Conservation (phyloP, 371 early-diverging fungal species). For the Apophysomyces trapeziformis region DNA sequence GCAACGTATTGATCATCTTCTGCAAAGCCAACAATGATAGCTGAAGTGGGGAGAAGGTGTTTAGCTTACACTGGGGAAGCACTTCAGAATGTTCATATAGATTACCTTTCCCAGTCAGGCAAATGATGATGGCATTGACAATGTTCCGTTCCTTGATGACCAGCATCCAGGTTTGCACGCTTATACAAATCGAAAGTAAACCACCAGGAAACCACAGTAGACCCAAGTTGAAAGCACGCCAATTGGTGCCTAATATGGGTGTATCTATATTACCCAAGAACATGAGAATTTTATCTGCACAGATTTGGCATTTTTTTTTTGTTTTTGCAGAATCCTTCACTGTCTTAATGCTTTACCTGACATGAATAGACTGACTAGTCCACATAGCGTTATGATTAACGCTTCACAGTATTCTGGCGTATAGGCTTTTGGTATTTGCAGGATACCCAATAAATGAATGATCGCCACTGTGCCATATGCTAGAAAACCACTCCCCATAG, state of each 20-base stretch:
- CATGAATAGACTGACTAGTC: conserved; percentile 27
- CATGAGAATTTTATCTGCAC: too few species aligned
- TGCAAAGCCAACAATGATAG: conserved; percentile 21
- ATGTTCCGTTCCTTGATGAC: conserved; percentile 30
- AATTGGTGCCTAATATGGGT: conserved; percentile 26
- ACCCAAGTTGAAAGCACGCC: conserved; percentile 29
- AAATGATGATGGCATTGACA: conserved; percentile 28
- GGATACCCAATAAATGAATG: conserved; percentile 40
- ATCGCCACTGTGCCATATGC: conserved; percentile 38
- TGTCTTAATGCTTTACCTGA: conserved; percentile 17
- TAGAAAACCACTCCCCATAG: conserved; percentile 49
- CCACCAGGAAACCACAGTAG: conserved; percentile 37
- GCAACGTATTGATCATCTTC: conserved; percentile 34
- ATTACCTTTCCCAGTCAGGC: conserved; percentile 31
- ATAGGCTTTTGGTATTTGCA: conserved; percentile 41
- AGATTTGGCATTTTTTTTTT: too few species aligned
- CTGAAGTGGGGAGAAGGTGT: background rate
- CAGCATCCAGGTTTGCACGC: conserved; percentile 33
- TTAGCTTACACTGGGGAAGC: background rate
- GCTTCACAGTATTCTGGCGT: conserved; percentile 54
- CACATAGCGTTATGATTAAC: conserved; percentile 44
- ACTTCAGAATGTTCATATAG: background rate
- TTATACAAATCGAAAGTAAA: conserved; percentile 25
- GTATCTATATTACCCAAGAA: conserved; percentile 15
- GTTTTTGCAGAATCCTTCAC: background rate